phyloP scores from a whole-genome alignment of 352 stramenopile genomes.

The Pythium inflatum region DNA sequence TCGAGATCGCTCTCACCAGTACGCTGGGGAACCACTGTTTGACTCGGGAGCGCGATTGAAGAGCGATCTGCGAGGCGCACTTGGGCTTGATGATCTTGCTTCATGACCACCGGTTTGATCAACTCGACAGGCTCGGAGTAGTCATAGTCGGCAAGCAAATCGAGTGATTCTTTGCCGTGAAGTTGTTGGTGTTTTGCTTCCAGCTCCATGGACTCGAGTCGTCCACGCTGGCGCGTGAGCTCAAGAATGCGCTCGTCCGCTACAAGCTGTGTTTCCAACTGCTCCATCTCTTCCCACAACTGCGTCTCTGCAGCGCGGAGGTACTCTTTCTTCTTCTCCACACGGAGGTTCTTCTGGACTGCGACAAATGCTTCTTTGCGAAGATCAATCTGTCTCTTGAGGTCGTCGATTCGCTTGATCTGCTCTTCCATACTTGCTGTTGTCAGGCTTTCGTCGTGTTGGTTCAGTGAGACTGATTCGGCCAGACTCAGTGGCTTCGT shows the following conservation, averaged over 20 bases:
- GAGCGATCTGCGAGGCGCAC: slow-evolving; percentile 6
- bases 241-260: slow-evolving; percentile 46
- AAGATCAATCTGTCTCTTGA: slow-evolving; percentile 47
- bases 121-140: slow-evolving; percentile 32
- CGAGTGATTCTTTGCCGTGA: slow-evolving; percentile 1
- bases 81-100: slow-evolving; percentile 32
- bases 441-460: slow-evolving; percentile 42
- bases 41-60: neutral
- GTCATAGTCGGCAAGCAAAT: slow-evolving; percentile 33
- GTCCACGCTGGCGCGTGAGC: slow-evolving; percentile 52
- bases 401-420: slow-evolving; percentile 44
- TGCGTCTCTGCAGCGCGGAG: slow-evolving; percentile 47
- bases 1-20: neutral
- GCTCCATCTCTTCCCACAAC: slow-evolving; percentile 56
- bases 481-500: slow-evolving; percentile 2
- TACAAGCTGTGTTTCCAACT: slow-evolving; percentile 42
- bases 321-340: slow-evolving; percentile 55
- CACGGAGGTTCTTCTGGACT: slow-evolving; percentile 53
- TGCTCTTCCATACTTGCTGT: slow-evolving; percentile 72
- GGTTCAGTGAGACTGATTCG: slow-evolving; percentile 32
- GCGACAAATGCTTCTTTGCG: slow-evolving; percentile 47
- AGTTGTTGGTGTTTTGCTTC: slow-evolving; percentile 37
- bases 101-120: slow-evolving; percentile 16
- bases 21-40: neutral
- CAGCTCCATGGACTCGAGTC: slow-evolving; percentile 48